Evolutionary conservation across 2,329 filamentous ascomycete species (phyloP).

Genomic region (Sordariomycetes sp.): DNA sequence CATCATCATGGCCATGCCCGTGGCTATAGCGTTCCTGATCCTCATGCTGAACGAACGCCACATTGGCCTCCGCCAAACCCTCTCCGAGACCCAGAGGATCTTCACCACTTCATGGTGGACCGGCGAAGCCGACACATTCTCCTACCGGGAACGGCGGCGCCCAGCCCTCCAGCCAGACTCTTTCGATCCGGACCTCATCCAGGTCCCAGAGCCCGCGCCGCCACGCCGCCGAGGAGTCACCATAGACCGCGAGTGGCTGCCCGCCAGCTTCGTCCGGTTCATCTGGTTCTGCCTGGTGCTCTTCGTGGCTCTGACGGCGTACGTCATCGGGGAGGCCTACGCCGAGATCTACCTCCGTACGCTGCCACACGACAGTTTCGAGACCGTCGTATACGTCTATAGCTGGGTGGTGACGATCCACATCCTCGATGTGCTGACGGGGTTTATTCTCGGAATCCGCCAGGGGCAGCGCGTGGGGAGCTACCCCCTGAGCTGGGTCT

Average conservation of each 20-base stretch:
- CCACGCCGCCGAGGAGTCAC: slow-evolving; percentile 17
- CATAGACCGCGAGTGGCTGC: slow-evolving; percentile 45
- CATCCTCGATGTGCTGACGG: slow-evolving; percentile 51
- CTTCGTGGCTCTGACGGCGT: slow-evolving; percentile 51
- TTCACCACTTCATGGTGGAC: slow-evolving; percentile 59
- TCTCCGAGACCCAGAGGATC: slow-evolving; percentile 57
- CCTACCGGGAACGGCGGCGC: slow-evolving; percentile 29
- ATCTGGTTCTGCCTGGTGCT: slow-evolving; percentile 59
- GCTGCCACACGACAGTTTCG: slow-evolving; percentile 53
- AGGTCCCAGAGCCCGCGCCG: slow-evolving; percentile 9
- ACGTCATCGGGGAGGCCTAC: slow-evolving; percentile 58
- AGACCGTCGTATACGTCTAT: slow-evolving; percentile 60
- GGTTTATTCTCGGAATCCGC: slow-evolving; percentile 55
- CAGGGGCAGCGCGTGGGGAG: slow-evolving; percentile 58
- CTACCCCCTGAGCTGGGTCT: slow-evolving; percentile 61
- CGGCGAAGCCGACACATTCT: slow-evolving; percentile 39
- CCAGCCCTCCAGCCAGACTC: slow-evolving; percentile 11
- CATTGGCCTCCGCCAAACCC: slow-evolving; percentile 45
- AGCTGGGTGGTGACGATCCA: slow-evolving; percentile 60
- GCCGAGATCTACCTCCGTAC: slow-evolving; percentile 59
- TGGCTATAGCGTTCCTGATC: slow-evolving; percentile 54
- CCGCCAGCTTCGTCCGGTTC: slow-evolving; percentile 57
- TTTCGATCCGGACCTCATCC: slow-evolving; percentile 8
- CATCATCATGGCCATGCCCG: slow-evolving; percentile 57
- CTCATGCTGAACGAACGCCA: slow-evolving; percentile 54